phyloP scores from a whole-genome alignment of 2,329 filamentous ascomycete species.

The Tolypocladium capitatum region DNA sequence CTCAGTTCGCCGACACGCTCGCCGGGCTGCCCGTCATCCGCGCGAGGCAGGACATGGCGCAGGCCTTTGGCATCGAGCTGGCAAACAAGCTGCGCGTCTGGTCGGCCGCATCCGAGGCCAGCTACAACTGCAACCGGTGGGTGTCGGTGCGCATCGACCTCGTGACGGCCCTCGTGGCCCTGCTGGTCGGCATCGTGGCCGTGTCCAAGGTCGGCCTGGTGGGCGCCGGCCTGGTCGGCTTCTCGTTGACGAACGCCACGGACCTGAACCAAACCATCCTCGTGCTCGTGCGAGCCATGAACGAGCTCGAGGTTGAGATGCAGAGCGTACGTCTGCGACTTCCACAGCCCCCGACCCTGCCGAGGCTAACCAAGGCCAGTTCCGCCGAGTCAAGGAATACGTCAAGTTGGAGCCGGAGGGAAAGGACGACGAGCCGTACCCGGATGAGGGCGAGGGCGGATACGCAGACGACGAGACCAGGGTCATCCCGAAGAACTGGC shows the following conservation, averaged over 20 bases:
- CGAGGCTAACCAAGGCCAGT: constrained; percentile 15
- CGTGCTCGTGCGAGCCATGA: constrained; percentile 37
- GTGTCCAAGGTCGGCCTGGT: constrained; percentile 32
- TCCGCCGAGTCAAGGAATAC: constrained; percentile 36
- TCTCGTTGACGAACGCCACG: constrained; percentile 43
- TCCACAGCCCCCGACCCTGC: not conserved
- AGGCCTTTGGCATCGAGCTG: constrained; percentile 33
- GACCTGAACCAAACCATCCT: constrained; percentile 39
- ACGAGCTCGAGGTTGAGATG: constrained; percentile 43
- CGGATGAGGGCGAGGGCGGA: constrained; percentile 22
- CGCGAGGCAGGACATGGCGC: constrained; percentile 32
- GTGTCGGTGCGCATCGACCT: constrained; percentile 40
- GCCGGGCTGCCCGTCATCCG: constrained; percentile 38
- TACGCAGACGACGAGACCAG: constrained; percentile 26
- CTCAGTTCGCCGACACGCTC: constrained; percentile 40
- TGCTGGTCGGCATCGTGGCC: constrained; percentile 38
- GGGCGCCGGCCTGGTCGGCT: constrained; percentile 39
- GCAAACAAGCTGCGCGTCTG: constrained; percentile 35
- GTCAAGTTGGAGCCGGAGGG: constrained; percentile 32
- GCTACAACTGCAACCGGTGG: constrained; percentile 45
- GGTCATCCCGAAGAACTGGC: constrained; percentile 30
- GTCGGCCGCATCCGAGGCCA: constrained; percentile 32
- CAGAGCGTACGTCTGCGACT: constrained; percentile 31
- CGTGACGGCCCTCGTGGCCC: constrained; percentile 37
- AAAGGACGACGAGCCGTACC: constrained; percentile 25